phyloP scores from a whole-genome alignment of 352 stramenopile genomes.

The Globisporangium carolinianum region DNA sequence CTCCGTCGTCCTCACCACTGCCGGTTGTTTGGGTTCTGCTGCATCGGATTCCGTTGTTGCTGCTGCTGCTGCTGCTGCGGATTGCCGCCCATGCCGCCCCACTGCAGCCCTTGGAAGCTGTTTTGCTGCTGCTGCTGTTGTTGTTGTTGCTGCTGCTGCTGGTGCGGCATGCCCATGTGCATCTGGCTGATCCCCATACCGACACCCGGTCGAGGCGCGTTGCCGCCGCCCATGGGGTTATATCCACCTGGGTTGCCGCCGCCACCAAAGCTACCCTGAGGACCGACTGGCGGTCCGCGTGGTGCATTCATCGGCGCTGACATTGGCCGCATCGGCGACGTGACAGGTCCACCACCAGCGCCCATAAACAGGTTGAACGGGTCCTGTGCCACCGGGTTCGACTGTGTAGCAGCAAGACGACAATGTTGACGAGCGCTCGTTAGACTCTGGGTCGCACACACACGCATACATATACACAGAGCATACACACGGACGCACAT shows the following conservation, averaged over 20 bases:
- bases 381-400: conserved; percentile 28
- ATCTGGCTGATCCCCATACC: conserved; percentile 83
- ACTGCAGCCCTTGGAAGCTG: conserved; percentile 81
- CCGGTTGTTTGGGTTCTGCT: conserved; percentile 30
- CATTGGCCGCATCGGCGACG: conserved; percentile 23
- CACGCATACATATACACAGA: not conserved
- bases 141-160: conserved; percentile 35
- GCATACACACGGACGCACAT: not conserved
- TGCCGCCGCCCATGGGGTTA: conserved; percentile 28
- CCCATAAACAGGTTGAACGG: conserved; percentile 73
- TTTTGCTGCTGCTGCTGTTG: conserved; percentile 39
- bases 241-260: conserved; percentile 22
- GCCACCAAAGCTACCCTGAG: not conserved
- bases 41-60: conserved; percentile 52
- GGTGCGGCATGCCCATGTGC: conserved; percentile 59
- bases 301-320: conserved; percentile 24
- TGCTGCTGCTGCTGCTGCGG: conserved; percentile 37
- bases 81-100: conserved; percentile 63
- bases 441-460: not conserved
- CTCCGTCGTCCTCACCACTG: conserved; percentile 24
- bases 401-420: conserved; percentile 7
- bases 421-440: not conserved
- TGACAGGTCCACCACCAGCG: not conserved
- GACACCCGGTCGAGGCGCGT: conserved; percentile 30
- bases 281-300: conserved; percentile 3